Percentiles rank a stretch among this genome's conserved stretches.
Evolutionary conservation across 345 rosid genomes (phyloP).

Genomic region (Murraya koenigii): DNA sequence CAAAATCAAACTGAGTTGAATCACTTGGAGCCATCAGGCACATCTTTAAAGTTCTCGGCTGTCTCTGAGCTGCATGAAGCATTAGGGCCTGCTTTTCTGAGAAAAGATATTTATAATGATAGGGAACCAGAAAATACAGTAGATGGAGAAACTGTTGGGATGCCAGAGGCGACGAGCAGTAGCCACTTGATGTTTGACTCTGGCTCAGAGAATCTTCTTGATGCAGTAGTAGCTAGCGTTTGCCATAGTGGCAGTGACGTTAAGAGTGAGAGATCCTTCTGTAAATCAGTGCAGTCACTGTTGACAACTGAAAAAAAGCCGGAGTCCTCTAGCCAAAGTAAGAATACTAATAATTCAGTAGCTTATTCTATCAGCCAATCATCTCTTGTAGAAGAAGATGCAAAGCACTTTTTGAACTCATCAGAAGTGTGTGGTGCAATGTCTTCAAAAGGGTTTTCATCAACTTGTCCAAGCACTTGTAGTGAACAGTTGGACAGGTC

Average conservation of each 20-base stretch:
- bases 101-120: conserved; percentile 30
- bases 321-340: conserved; percentile 47
- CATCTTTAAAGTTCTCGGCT: conserved; percentile 54
- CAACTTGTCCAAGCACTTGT: conserved; percentile 63
- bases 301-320: conserved; percentile 45
- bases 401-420: conserved; percentile 40
- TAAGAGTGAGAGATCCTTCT: conserved; percentile 47
- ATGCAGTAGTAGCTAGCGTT: conserved; percentile 80
- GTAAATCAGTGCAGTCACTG: conserved; percentile 52
- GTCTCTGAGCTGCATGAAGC: conserved; percentile 83
- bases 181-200: conserved; percentile 59
- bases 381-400: conserved; percentile 39
- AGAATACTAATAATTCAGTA: conserved; percentile 36
- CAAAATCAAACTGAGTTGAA: conserved; percentile 36
- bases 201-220: conserved; percentile 75
- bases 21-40: conserved; percentile 28
- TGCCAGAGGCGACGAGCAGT: conserved; percentile 50
- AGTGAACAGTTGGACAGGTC: conserved; percentile 65
- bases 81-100: conserved; percentile 66
- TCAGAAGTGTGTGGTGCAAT: conserved; percentile 55
- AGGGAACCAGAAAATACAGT: conserved; percentile 49
- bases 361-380: conserved; percentile 47
- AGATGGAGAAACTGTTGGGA: conserved; percentile 34
- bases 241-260: conserved; percentile 47
- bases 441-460: conserved; percentile 70